Base-by-base conservation (phyloP, 495 filamentous ascomycete genomes). In the Apodospora peruviana region DNA sequence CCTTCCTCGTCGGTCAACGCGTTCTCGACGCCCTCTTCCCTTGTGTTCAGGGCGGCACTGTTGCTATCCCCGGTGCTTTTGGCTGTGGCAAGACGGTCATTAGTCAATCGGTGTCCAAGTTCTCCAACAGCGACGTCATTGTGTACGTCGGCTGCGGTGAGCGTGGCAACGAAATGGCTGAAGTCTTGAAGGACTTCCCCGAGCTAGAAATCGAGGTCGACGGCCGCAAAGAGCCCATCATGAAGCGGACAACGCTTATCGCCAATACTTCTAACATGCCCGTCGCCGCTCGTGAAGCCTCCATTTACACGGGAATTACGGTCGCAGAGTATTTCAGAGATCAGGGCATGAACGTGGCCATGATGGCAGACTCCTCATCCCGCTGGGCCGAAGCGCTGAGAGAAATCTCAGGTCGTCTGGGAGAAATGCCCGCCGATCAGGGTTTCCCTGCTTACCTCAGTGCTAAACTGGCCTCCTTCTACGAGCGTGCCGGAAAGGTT, bases 251-350 rank as follows among this genome's bases (percentile, higher is more conserved):
- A 44, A 91, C 89, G 36, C 79, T 99, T 45, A 96, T 99, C 65
- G 93, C 93, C 62, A 99, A 99, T 68, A 99, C 93, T 22, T 99
- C 93, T 50, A 99, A 99, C 76, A 99, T 99, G 93, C 93, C 93
- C 53, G 93, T 99, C 62, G 93, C 93, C 48, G 93, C 93, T 43
- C 90, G 93, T 73, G 93, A 99, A 69, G 93, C 93, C 50, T 99
- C 93, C 39, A 99, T 99, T 64, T 99, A 97, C 72, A 99, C 93
- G 27, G 93, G 94, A 66, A 97, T 97, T 57, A 97, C 93, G 2
- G 85, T 97, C 7, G 90, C 94, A 37, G 91, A 98, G 69, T 98
- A 99, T 66, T 96, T 96, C 81, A 86, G 93, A 68, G 93, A 99
- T 61, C 91, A 96, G 73, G 93, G 93, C 55, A 95, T 96, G 74